Base-by-base conservation (phyloP, 2,329 filamentous ascomycete genomes). In the Eutypella sp. region DNA sequence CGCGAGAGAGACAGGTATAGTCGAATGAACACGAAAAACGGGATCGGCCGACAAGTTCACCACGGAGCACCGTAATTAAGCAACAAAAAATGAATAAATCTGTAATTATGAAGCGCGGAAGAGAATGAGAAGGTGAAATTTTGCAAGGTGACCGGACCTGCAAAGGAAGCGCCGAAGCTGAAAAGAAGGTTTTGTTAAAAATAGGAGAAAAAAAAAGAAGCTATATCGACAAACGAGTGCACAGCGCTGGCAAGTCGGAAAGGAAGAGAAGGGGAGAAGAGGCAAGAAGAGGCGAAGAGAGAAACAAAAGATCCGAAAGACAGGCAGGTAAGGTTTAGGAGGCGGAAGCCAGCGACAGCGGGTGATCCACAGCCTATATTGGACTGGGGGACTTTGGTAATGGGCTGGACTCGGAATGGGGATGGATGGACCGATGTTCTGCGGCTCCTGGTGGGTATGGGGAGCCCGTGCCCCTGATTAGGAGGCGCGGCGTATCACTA, bases 71-170 rank as follows among this genome's bases (percentile, higher is more conserved):
- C 25, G 29, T 16, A 20, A 34, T 42, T 42, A 31, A 18, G 19
- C 42, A 50, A 51, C 50, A 50, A 47, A 50, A 50, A 39, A n/a
- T n/a, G n/a, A n/a, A n/a, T n/a, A n/a, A n/a, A n/a, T n/a, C n/a
- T n/a, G n/a, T n/a, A n/a, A n/a, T n/a, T n/a, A n/a, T n/a, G n/a
- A n/a, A n/a, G n/a, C n/a, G n/a, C n/a, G n/a, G 42, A 53, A 57
- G 54, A 25, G 42, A 47, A 51, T 47, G 40, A 54, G 55, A 49
- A 47, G 61, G 58, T 59, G 52, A 48, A 58, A 51, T 63, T 62
- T 60, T 57, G 60, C 57, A 65, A 71, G 69, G 71, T 73, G 72
- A 68, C 76, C 78, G 70, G 73, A 76, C 77, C 75, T 67, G 76
- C 71, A 65, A 64, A 59, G 51, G 51, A 39, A 24, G 51, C 59